Percentiles rank a stretch among this genome's conserved stretches.
Evolutionary conservation across 768 basidiomycete species (phyloP).

Genomic region (Pisolithus albus): DNA sequence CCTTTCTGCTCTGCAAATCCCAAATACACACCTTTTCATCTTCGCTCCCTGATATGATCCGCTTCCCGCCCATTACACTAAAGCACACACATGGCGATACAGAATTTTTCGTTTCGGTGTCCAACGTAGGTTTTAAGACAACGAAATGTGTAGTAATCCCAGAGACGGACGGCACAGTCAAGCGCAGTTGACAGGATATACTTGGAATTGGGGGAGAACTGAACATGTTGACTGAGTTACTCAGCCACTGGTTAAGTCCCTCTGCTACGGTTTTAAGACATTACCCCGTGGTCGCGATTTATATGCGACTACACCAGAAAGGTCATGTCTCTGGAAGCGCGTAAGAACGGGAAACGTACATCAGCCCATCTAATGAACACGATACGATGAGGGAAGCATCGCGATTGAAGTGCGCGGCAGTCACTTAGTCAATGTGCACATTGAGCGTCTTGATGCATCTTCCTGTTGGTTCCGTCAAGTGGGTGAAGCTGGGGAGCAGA

Average conservation of each 20-base stretch:
- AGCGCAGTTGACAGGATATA: slow-evolving; percentile 92
- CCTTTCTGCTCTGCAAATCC: too few species aligned
- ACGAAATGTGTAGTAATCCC: slow-evolving; percentile 90
- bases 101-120: too few species aligned
- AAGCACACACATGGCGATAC: too few species aligned
- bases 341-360: slow-evolving; percentile 47
- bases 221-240: slow-evolving; percentile 67
- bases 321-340: not conserved
- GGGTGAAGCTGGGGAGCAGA: not conserved
- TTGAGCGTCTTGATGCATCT: slow-evolving; percentile 81
- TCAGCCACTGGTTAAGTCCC: slow-evolving; percentile 33
- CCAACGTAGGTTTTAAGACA: slow-evolving; percentile 88
- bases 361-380: slow-evolving; percentile 86
- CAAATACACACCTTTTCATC: too few species aligned
- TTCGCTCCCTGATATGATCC: too few species aligned
- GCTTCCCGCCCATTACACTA: too few species aligned
- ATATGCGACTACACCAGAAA: slow-evolving; percentile 66
- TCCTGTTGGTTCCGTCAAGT: slow-evolving; percentile 36
- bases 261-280: slow-evolving; percentile 95
- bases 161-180: slow-evolving; percentile 86
- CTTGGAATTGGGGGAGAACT: slow-evolving; percentile 93
- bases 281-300: slow-evolving; percentile 88
- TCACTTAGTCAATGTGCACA: slow-evolving; percentile 92
- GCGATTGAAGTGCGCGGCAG: slow-evolving; percentile 88
- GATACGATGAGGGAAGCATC: slow-evolving; percentile 91